A percentile compares a stretch with the other conserved stretches of the same genome.
Evolutionary conservation across 768 basidiomycete genomes (phyloP).

Genomic region (Termitomyces sp.): DNA sequence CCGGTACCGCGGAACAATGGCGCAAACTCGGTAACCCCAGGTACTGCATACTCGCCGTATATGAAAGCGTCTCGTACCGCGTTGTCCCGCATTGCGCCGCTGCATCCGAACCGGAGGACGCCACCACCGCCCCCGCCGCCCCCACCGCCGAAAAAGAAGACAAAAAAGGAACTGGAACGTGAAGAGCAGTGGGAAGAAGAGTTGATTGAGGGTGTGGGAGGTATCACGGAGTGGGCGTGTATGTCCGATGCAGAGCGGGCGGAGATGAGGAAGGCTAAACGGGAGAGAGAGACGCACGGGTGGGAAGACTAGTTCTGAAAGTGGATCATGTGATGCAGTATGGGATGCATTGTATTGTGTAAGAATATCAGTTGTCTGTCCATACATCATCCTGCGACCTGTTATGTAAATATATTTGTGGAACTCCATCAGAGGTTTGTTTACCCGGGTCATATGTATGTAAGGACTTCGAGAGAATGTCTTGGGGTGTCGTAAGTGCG

Average conservation of each 20-base stretch:
- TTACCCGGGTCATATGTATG: constrained; percentile 2
- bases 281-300: constrained; percentile 58
- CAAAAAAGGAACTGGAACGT: constrained; percentile 70
- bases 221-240: constrained; percentile 54
- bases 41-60: constrained; percentile 57
- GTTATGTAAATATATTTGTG: neutral
- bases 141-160: constrained; percentile 71
- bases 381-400: neutral
- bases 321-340: neutral
- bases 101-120: constrained; percentile 69
- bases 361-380: neutral
- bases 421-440: neutral
- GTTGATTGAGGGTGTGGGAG: constrained; percentile 68
- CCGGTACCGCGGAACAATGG: constrained; percentile 21
- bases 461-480: neutral
- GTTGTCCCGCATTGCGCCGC: constrained; percentile 68
- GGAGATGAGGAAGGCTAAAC: constrained; percentile 55
- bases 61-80: constrained; percentile 60
- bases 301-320: constrained; percentile 46
- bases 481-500: neutral
- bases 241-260: constrained; percentile 50
- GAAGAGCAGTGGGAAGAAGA: constrained; percentile 85
- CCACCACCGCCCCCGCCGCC: constrained; percentile 73
- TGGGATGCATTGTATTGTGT: neutral
- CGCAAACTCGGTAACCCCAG: constrained; percentile 18